Conservation (phyloP, 2,329 filamentous ascomycete genomes). For the Epichloe uncinata region DNA sequence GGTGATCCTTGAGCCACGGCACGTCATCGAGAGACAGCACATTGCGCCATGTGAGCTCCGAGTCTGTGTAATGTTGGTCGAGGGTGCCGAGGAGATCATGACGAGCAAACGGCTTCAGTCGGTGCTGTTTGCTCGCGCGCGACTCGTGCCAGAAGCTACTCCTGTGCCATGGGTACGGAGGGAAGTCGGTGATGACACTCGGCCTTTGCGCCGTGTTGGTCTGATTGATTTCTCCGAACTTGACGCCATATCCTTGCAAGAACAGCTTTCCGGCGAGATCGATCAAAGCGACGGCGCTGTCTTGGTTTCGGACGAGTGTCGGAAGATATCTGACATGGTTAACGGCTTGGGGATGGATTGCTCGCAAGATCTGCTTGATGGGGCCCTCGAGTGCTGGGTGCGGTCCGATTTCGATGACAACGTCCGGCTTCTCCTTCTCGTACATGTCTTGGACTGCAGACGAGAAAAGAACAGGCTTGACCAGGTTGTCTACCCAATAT, state of each 20-base stretch:
- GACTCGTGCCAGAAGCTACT: constrained; percentile 35
- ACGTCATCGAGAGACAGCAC: constrained; percentile 32
- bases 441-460: constrained; percentile 17
- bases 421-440: constrained; percentile 12
- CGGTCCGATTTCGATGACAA: constrained; percentile 32
- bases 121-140: constrained; percentile 27
- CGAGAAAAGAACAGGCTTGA: constrained; percentile 30
- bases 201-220: constrained; percentile 6
- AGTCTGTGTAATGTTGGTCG: constrained; percentile 28
- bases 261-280: constrained; percentile 32
- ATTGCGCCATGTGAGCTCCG: constrained; percentile 36
- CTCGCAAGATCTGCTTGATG: constrained; percentile 36
- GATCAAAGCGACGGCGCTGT: constrained; percentile 31
- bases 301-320: constrained; percentile 37
- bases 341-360: constrained; percentile 25
- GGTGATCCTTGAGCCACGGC: constrained; percentile 46
- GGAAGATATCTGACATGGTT: constrained; percentile 29
- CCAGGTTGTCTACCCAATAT: constrained; percentile 35
- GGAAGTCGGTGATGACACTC: constrained; percentile 27
- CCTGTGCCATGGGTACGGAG: constrained; percentile 34
- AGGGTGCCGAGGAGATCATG: constrained; percentile 34
- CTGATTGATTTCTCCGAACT: constrained; percentile 35
- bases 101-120: constrained; percentile 25
- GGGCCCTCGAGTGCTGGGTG: constrained; percentile 36
- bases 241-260: constrained; percentile 27